Percentiles rank a stretch among this genome's conserved stretches.
Conservation (phyloP, 2,329 filamentous ascomycete genomes). For the Orbilia ellipsospora region DNA sequence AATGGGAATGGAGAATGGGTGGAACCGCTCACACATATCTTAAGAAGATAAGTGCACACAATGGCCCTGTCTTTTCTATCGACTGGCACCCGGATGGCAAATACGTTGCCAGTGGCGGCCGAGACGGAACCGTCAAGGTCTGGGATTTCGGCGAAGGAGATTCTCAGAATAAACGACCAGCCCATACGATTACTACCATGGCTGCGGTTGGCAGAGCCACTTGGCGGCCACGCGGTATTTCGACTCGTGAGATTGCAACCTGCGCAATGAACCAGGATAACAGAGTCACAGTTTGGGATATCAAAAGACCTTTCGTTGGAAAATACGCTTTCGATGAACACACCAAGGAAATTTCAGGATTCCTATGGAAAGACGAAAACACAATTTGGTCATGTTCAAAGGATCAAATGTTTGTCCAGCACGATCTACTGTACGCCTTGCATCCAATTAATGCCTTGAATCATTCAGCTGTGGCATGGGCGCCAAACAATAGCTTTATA, state of each 20-base stretch:
- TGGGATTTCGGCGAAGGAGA: constrained; percentile 74
- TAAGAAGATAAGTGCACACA: constrained; percentile 57
- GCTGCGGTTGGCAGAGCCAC: constrained; percentile 71
- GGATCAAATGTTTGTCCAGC: constrained; percentile 73
- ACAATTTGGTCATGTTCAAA: constrained; percentile 74
- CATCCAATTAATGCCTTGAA: constrained; percentile 73
- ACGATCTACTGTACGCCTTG: constrained; percentile 73
- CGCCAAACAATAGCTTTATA: constrained; percentile 57
- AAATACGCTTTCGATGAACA: constrained; percentile 75
- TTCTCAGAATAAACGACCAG: constrained; percentile 71
- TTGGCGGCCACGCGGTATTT: constrained; percentile 68
- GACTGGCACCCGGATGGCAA: constrained; percentile 75
- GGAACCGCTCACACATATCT: constrained; percentile 42
- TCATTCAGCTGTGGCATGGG: constrained; percentile 70
- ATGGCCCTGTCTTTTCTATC: constrained; percentile 58
- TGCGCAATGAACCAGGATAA: constrained; percentile 68
- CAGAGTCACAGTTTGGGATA: constrained; percentile 74
- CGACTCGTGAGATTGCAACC: constrained; percentile 69
- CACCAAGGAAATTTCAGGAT: constrained; percentile 68
- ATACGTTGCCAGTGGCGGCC: constrained; percentile 72
- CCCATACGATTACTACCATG: constrained; percentile 71
- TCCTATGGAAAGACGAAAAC: constrained; percentile 74
- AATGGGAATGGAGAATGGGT: constrained; percentile 53
- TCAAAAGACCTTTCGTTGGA: constrained; percentile 74
- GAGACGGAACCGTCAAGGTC: constrained; percentile 71